Evolutionary conservation across 768 basidiomycete species (phyloP), one percentile per base, ranked within the genome.

Genomic region (Xanthoconium stramineum): DNA sequence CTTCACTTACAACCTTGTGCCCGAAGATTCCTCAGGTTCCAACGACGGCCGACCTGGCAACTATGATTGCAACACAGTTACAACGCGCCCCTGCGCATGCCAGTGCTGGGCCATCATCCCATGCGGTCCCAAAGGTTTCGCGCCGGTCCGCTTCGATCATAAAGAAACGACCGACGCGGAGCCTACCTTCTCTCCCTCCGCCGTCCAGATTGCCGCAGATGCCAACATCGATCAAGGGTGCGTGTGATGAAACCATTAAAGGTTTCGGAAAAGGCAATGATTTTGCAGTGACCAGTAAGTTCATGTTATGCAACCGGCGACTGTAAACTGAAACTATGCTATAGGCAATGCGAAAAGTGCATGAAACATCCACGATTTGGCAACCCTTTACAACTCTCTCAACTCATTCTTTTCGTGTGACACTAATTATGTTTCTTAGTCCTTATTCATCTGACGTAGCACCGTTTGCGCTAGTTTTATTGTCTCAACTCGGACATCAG

Each of bases 191-290:
- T 28, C 40, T 43, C 33, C 6, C 50, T 9, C 20, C 39, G 8
- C 46, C 60, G 12, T 61, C 69, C 15, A 63, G 52, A 36, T 24
- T 70, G 32, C 69, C 66, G 14, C n/a, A n/a, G n/a, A 63, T 72
- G 46, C 69, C 69, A 46, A 50, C 67, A 46, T 57, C 64, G 3
- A 28, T 37, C 48, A 70, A 70, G 46, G 47, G 42, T 14, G 17
- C 53, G 6, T 70, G 68, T 12, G 57, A 58, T 47, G 60, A 44
- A 35, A 72, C 70, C n/a, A 70, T 70, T 53, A 70, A 46, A 40
- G 69, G 69, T 24, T 70, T 70, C 70, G 70, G 69, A 70, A 66
- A 43, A 57, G 66, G 51, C 61, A 60, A 24, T 71, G 39, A 53
- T 45, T 40, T 29, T 24, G 30, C 20, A n/a, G 30, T 33, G 39